Percentiles rank a stretch among this genome's conserved stretches.
These are phyloP conservation scores for Diaporthe sp. DNA, from an alignment of 2,329 filamentous ascomycete species.

Conservation along the genomic window DNA sequence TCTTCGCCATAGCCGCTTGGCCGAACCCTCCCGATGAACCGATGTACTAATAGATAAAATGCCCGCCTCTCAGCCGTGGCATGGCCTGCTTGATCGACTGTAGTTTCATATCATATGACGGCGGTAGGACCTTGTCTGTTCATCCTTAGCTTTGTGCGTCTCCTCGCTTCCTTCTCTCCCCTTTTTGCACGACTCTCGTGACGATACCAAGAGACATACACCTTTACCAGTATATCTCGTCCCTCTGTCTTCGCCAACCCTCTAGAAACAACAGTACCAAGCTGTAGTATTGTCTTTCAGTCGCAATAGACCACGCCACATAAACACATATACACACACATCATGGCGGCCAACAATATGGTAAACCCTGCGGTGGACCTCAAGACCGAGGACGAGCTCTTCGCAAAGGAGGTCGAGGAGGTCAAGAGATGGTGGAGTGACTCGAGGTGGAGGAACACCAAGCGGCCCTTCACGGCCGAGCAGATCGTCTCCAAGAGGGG, in stretches of 20 bases:
- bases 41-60: conserved; percentile 16
- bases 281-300: neutral
- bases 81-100: neutral
- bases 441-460: conserved; percentile 92
- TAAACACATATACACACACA: conserved; percentile 45
- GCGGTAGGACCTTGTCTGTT: conserved; percentile 15
- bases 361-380: conserved; percentile 69
- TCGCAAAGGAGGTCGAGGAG: conserved; percentile 85
- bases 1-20: conserved; percentile 49
- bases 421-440: conserved; percentile 97
- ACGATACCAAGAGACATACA: conserved; percentile 7
- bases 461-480: conserved; percentile 93
- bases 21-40: conserved; percentile 50
- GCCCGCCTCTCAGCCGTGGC: conserved; percentile 4
- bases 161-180: neutral
- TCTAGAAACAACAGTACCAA: conserved; percentile 21
- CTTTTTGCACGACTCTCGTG: neutral
- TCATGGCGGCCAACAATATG: conserved; percentile 76
- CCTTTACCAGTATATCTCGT: neutral
- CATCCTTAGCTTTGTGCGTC: neutral
- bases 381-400: conserved; percentile 74
- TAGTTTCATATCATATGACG: conserved; percentile 36
- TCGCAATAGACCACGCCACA: conserved; percentile 6
- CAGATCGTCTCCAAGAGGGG: conserved; percentile 97
- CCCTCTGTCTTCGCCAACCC: conserved; percentile 12